Evolutionary conservation across 1,284 basidiomycete species (phyloP), one percentile per base, ranked within the genome.

Genomic region (Phlebopus sp.): DNA sequence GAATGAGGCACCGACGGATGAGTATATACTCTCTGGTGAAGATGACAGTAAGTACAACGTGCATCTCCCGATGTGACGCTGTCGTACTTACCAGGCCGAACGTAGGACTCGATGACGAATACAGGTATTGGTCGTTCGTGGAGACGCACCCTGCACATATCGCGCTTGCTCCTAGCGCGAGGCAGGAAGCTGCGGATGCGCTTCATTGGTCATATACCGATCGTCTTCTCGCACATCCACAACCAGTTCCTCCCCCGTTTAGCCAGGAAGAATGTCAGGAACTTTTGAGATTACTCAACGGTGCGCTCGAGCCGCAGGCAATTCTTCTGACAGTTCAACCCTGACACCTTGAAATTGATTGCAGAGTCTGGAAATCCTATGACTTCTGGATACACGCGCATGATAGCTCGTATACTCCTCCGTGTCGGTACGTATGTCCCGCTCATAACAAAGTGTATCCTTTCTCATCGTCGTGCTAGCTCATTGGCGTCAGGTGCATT

Each of bases 121-220:
- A 82, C 55, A 73, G 82, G 37, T 90, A 87, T 57, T 90, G 87
- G 87, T 70, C 77, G 2, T 90, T 81, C 59, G 75, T 90, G 60
- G 84, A 88, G 61, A 68, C 76, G 32, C 86, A 90, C 55, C 87
- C 87, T 0, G 83, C 84, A 0, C 86, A 90, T 60, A 66, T 72
- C 4, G 59, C 73, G 0, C 72, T 84, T 15, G 75, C 77, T 9
- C 44, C 59, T 29, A 73, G 72, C 42, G 78, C 82, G 5, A 75
- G 75, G 41, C 64, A 69, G 0, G 86, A 90, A 51, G 87, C 87
- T 1, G 71, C 83, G 58, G 84, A 89, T 49, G 77, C 78, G 0
- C 68, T 90, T 48, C 83, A 78, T 31, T 90, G 87, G 87, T 78
- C 83, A 6, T 87, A 83, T 64, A 84, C 86, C 5, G 87, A 90